Conservation (phyloP, 2,329 filamentous ascomycete genomes). For the Xenoacremonium recifei region DNA sequence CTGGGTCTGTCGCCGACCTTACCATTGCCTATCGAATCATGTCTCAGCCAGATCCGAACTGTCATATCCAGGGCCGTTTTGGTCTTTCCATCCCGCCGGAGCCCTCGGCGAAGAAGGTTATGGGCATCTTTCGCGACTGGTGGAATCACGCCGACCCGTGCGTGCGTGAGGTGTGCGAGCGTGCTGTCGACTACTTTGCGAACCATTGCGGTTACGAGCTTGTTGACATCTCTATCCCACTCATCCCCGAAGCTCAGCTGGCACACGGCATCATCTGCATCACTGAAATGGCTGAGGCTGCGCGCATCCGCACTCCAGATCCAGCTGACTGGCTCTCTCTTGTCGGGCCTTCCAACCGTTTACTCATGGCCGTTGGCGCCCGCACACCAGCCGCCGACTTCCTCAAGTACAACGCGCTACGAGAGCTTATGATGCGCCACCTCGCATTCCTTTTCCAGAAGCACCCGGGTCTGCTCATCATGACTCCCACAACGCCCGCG, state of each 20-base stretch:
- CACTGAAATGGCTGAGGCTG: constrained; percentile 59
- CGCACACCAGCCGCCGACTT: constrained; percentile 69
- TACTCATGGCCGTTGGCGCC: constrained; percentile 64
- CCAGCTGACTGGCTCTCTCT: constrained; percentile 49
- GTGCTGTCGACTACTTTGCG: constrained; percentile 58
- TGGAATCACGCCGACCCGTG: constrained; percentile 52
- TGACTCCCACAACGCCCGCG: constrained; percentile 75
- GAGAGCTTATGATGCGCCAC: constrained; percentile 76
- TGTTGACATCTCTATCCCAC: constrained; percentile 64
- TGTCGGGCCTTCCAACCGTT: constrained; percentile 65
- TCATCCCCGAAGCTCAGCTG: constrained; percentile 67
- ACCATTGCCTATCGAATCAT: constrained; percentile 80
- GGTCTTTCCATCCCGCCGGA: constrained; percentile 50
- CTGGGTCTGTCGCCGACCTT: constrained; percentile 73
- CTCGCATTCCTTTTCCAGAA: constrained; percentile 67
- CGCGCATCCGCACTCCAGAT: constrained; percentile 42
- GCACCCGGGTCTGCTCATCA: constrained; percentile 73
- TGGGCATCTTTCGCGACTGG: constrained; percentile 67
- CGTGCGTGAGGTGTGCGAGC: constrained; percentile 62
- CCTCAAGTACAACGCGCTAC: constrained; percentile 69
- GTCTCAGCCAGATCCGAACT: constrained; percentile 66
- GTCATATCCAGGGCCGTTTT: constrained; percentile 62
- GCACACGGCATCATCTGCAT: constrained; percentile 79
- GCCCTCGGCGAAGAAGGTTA: constrained; percentile 51
- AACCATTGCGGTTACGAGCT: constrained; percentile 46